Conservation (phyloP, 768 basidiomycete species). For the Leccinum arenicola region DNA sequence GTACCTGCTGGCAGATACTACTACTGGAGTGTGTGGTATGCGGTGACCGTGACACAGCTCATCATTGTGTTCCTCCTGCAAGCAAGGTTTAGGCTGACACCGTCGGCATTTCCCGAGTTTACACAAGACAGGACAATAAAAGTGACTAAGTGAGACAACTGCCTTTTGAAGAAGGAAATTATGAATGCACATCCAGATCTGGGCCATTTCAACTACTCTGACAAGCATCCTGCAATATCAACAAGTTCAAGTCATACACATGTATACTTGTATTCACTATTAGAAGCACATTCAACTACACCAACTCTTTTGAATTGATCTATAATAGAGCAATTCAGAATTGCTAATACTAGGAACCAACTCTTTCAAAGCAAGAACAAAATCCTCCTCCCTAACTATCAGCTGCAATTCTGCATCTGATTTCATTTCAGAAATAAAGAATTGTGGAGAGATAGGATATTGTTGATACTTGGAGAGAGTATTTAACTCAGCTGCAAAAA, state of each 20-base stretch:
- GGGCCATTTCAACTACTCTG: no score
- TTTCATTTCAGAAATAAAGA: constrained; percentile 85
- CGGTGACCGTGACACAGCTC: no score
- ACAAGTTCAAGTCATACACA: neutral
- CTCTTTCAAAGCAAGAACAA: constrained; percentile 65
- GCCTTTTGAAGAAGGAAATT: no score
- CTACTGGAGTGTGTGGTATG: no score
- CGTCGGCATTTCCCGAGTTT: no score
- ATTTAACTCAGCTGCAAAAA: constrained; percentile 41
- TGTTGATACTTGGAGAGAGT: constrained; percentile 36
- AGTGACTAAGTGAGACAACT: no score
- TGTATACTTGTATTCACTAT: neutral
- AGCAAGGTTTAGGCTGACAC: no score
- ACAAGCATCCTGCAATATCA: neutral
- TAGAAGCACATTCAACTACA: neutral
- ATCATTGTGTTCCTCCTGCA: no score
- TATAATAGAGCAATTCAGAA: constrained; percentile 84
- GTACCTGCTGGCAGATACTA: no score
- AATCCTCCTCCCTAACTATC: constrained; percentile 73
- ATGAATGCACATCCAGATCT: no score
- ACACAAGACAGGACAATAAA: no score
- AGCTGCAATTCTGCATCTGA: constrained; percentile 65
- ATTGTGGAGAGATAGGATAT: constrained; percentile 81
- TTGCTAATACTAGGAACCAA: constrained; percentile 82
- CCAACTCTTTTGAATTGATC: constrained; percentile 41